Conservation (phyloP, 768 basidiomycete species). For the Trametes sanguinea region DNA sequence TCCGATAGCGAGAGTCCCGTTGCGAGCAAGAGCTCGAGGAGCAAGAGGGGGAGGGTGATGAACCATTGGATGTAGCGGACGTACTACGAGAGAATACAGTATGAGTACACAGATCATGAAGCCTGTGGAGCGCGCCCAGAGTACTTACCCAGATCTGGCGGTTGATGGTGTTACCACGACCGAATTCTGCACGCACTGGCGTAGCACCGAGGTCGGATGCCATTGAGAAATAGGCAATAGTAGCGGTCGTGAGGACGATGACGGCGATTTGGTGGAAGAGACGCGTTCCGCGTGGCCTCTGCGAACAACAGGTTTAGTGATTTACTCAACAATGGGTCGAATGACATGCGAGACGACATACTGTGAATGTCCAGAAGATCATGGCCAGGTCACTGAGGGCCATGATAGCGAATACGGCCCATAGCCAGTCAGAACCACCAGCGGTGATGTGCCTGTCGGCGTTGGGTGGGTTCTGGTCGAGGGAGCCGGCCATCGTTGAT, state of each 20-base stretch:
- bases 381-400: slow-evolving; percentile 40
- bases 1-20: slow-evolving; percentile 51
- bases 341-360: slow-evolving; percentile 10
- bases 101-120: background rate
- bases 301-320: background rate
- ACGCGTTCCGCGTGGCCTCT: slow-evolving; percentile 44
- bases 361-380: slow-evolving; percentile 42
- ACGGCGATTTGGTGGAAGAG: slow-evolving; percentile 53
- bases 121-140: background rate
- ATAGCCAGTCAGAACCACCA: slow-evolving; percentile 54
- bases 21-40: slow-evolving; percentile 47
- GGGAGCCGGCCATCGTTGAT: slow-evolving; percentile 15
- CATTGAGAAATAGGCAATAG: slow-evolving; percentile 55
- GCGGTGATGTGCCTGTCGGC: slow-evolving; percentile 44
- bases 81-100: slow-evolving; percentile 38
- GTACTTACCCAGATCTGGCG: slow-evolving; percentile 47
- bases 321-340: background rate
- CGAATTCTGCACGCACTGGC: slow-evolving; percentile 45
- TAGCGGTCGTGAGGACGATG: slow-evolving; percentile 47
- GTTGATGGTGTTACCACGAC: slow-evolving; percentile 29
- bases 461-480: slow-evolving; percentile 38
- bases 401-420: slow-evolving; percentile 58
- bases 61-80: slow-evolving; percentile 59
- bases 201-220: slow-evolving; percentile 57
- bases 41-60: slow-evolving; percentile 54